Evolutionary conservation across 2,329 filamentous ascomycete genomes (phyloP), one percentile per base, ranked within the genome.

Genomic region (Cladobotryum protrusum): DNA sequence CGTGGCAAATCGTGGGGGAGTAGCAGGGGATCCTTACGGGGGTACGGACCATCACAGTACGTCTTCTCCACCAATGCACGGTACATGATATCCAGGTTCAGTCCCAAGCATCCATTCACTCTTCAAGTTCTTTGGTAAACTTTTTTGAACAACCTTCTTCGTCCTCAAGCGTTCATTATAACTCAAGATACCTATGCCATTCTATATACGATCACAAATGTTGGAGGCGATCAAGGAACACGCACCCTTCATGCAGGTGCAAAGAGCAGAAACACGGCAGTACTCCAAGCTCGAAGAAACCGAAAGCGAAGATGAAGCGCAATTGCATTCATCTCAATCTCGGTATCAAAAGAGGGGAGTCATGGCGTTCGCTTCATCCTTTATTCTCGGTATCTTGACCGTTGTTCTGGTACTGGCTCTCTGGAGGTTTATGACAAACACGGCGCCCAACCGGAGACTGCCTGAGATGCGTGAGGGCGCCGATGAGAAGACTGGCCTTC

Each of bases 401-500:
- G 35, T 45, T 15, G 34, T 42, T 13, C 41, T 51, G 5, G 52
- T 36, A 24, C 24, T 45, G 11, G 7, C 24, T 2, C 6, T 29
- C 24, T 29, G 24, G 24, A 11, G 42, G 37, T 43, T 20, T 18
- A 32, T 32, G 17, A 11, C 35, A 44, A 35, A 17, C n/a, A 19
- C 34, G 13, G 35, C 29, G 11, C n/a, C 42, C 2, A 54, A 52
- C 35, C 45, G 52, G 8, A 33, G n/a, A 2, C 47, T 52, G 17
- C 52, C 52, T 2, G 43, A 49, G 15, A 52, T 52, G 3, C 49
- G 47, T 7, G 20, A 56, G 29, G 56, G 56, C 20, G n/a, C 44
- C 7, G 53, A 58, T 41, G 40, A 41, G 12, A 29, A 33, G 5
- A 57, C 50, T 5, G 56, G 56, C 2, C 52, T 57, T 1, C 54